phyloP scores from a whole-genome alignment of 192 early-diverging fungal species.

The Helicostylum pulchrum region DNA sequence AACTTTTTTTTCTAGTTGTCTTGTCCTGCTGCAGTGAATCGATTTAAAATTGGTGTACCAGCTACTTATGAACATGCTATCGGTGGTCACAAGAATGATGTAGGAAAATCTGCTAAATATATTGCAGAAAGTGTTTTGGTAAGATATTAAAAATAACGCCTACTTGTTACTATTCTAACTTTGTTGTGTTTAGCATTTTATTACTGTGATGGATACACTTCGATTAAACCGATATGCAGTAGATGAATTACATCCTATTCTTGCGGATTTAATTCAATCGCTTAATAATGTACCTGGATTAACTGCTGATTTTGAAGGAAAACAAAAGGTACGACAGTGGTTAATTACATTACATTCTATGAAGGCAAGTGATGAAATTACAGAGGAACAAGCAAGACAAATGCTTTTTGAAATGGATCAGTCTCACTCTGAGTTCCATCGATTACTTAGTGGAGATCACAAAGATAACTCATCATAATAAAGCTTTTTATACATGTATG shows the following conservation, averaged over 20 bases:
- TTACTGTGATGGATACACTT: constrained; percentile 88
- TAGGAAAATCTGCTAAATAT: constrained; percentile 66
- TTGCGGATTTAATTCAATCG: constrained; percentile 83
- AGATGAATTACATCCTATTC: constrained; percentile 86
- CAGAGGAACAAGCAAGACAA: constrained; percentile 84
- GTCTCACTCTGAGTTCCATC: constrained; percentile 64
- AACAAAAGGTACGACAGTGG: constrained; percentile 83
- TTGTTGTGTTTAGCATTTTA: constrained; percentile 62
- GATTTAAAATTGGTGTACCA: constrained; percentile 94
- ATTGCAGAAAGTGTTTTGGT: constrained; percentile 76
- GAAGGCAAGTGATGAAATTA: constrained; percentile 89
- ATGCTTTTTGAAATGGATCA: constrained; percentile 89
- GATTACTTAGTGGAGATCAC: constrained; percentile 35
- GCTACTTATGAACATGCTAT: constrained; percentile 91
- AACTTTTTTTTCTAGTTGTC: constrained; percentile 50
- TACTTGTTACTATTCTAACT: neutral
- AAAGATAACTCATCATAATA: neutral
- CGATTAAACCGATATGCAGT: constrained; percentile 80
- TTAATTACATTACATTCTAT: constrained; percentile 86
- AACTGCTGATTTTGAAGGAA: constrained; percentile 78
- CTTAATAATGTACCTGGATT: constrained; percentile 79
- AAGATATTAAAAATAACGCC: neutral
- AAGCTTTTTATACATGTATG: no score
- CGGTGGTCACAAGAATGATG: constrained; percentile 38
- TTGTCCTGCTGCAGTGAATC: constrained; percentile 81